Percentiles rank a stretch among this genome's conserved stretches.
phyloP scores from a whole-genome alignment of 2,329 filamentous ascomycete species.

The Penicillium sp. region DNA sequence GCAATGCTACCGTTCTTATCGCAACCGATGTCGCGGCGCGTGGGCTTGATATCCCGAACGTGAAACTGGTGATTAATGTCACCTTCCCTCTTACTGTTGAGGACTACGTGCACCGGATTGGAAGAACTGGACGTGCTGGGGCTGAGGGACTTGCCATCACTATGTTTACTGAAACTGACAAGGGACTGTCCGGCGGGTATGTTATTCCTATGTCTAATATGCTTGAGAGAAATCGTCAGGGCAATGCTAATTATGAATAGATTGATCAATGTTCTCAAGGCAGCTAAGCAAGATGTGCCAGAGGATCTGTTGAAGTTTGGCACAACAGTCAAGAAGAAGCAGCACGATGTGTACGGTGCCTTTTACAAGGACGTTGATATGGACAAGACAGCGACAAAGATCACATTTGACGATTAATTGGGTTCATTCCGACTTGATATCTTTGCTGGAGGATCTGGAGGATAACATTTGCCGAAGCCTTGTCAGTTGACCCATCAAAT shows the following conservation, averaged over 20 bases:
- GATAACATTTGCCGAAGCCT: slow-evolving; percentile 19
- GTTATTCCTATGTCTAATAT: slow-evolving; percentile 38
- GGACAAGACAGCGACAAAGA: slow-evolving; percentile 83
- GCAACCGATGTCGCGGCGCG: slow-evolving; percentile 58
- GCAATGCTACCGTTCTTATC: slow-evolving; percentile 76
- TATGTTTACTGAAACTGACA: slow-evolving; percentile 92
- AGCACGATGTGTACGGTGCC: slow-evolving; percentile 88
- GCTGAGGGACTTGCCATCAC: slow-evolving; percentile 87
- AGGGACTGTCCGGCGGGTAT: slow-evolving; percentile 82
- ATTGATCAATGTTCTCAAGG: slow-evolving; percentile 90
- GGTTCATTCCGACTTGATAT: slow-evolving; percentile 23
- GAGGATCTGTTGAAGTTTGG: slow-evolving; percentile 92
- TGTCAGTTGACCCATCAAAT: slow-evolving; percentile 27
- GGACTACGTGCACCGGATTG: slow-evolving; percentile 97
- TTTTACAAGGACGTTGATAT: slow-evolving; percentile 90
- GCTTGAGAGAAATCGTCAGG: background rate
- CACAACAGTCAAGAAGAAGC: slow-evolving; percentile 98
- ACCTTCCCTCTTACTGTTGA: slow-evolving; percentile 94
- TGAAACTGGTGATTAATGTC: slow-evolving; percentile 91
- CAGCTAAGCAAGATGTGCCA: slow-evolving; percentile 86
- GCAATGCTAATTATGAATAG: slow-evolving; percentile 44
- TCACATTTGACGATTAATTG: slow-evolving; percentile 69
- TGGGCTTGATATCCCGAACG: slow-evolving; percentile 89
- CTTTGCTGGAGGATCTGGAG: slow-evolving; percentile 10
- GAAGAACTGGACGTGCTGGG: slow-evolving; percentile 86